These are phyloP conservation scores for Albifimbria verrucaria DNA, from an alignment of 2,329 filamentous ascomycete genomes.

Conservation along the genomic window DNA sequence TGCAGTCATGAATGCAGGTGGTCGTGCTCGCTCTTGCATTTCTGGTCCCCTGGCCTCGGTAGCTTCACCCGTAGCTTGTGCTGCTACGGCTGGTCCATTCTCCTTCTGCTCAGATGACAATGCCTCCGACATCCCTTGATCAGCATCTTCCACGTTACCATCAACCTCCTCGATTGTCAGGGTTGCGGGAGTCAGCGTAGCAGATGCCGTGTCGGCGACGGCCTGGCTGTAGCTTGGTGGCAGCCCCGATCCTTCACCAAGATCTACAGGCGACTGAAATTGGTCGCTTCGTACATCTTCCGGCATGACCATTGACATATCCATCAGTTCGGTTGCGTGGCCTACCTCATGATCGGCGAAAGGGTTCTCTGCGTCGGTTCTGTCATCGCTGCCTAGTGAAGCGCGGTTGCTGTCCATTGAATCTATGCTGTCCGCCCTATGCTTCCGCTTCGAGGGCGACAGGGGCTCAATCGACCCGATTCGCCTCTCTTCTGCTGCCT, in stretches of 20 bases:
- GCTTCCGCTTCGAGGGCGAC: constrained; percentile 43
- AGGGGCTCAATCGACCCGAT: constrained; percentile 33
- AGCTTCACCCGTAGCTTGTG: too few species aligned
- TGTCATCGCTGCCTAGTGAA: constrained; percentile 39
- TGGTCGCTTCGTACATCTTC: constrained; percentile 13
- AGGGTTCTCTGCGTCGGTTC: constrained; percentile 24
- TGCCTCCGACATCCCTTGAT: too few species aligned
- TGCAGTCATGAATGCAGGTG: constrained; percentile 20
- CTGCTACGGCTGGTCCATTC: too few species aligned
- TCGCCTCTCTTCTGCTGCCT: constrained; percentile 15
- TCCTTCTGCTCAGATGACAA: too few species aligned
- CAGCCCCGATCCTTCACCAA: constrained; percentile 9
- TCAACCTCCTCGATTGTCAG: constrained; percentile 17
- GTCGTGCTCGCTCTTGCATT: constrained; percentile 40
- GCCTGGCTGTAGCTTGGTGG: constrained; percentile 8
- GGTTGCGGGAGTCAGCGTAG: constrained; percentile 20
- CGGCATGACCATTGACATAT: constrained; percentile 11
- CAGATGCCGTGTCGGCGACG: constrained; percentile 19
- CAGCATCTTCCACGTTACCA: neutral
- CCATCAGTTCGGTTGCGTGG: constrained; percentile 22
- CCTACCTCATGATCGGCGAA: constrained; percentile 23
- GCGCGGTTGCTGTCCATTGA: constrained; percentile 46
- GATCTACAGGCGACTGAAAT: constrained; percentile 5
- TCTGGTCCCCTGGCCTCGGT: constrained; percentile 32
- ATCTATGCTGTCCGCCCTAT: constrained; percentile 41